Conservation (phyloP, 768 basidiomycete genomes). For the Leccinum aurantiacum region DNA sequence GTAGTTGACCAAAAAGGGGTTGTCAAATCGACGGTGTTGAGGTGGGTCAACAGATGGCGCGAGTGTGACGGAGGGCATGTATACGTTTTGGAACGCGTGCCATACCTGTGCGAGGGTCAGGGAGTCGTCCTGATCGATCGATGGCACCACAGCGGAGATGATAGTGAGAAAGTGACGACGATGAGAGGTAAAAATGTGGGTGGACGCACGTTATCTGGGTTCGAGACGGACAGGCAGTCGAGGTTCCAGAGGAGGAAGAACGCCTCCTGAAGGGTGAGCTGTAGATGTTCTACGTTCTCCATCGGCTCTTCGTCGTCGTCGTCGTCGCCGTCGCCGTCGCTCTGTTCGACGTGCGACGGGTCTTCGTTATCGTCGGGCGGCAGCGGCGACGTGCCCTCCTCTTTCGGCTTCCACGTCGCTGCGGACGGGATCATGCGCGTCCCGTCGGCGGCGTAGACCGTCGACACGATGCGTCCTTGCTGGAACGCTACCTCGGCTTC, state of each 20-base stretch:
- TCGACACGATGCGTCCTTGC: constrained; percentile 64
- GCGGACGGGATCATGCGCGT: constrained; percentile 65
- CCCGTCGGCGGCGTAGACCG: constrained; percentile 52
- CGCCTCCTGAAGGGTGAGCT: constrained; percentile 85
- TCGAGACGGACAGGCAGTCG: constrained; percentile 73
- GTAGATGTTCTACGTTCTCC: constrained; percentile 85
- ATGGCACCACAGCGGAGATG: neutral
- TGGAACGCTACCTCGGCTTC: constrained; percentile 78
- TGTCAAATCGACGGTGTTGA: constrained; percentile 63
- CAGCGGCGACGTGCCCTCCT: constrained; percentile 13
- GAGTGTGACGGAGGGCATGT: constrained; percentile 43
- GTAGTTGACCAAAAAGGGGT: constrained; percentile 90
- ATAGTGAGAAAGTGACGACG: neutral
- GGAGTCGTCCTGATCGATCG: constrained; percentile 44
- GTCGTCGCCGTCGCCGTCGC: constrained; percentile 22
- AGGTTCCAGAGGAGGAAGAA: constrained; percentile 86
- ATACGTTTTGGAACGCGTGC: constrained; percentile 58
- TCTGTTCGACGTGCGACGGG: constrained; percentile 24
- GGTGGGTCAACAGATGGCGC: constrained; percentile 30
- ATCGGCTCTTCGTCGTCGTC: constrained; percentile 49
- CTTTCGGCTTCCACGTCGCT: constrained; percentile 71
- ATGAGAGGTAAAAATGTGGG: neutral
- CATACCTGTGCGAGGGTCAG: constrained; percentile 62
- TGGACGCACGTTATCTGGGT: constrained; percentile 60
- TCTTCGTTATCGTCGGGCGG: constrained; percentile 5